phyloP scores from a whole-genome alignment of 345 rosid genomes.

The Eucalyptus lansdowneana region DNA sequence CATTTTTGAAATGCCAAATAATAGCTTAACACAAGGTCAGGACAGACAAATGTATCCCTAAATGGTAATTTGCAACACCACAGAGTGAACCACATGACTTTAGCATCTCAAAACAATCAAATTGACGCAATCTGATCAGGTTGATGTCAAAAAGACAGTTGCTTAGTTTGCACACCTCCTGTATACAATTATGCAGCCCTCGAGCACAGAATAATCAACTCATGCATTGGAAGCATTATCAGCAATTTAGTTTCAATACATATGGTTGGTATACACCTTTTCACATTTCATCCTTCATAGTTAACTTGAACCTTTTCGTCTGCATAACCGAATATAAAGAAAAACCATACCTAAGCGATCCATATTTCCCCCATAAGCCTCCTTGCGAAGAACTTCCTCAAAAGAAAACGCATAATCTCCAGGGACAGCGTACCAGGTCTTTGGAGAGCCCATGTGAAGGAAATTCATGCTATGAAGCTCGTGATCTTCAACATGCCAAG shows the following conservation, averaged over 20 bases:
- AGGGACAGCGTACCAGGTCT: constrained; percentile 98
- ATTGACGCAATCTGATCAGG: not conserved
- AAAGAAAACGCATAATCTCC: constrained; percentile 79
- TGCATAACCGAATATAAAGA: not conserved
- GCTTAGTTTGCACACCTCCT: not conserved
- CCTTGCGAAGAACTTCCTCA: constrained; percentile 78
- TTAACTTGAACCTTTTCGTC: not conserved
- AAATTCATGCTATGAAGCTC: constrained; percentile 99
- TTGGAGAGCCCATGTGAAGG: constrained; percentile 90
- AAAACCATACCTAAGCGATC: constrained; percentile 64
- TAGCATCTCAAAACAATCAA: not conserved
- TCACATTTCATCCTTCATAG: not conserved
- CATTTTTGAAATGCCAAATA: not conserved
- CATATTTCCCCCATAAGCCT: constrained; percentile 68
- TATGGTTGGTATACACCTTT: not conserved
- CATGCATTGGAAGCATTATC: not conserved
- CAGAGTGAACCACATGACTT: not conserved
- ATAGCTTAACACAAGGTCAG: not conserved
- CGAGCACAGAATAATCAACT: not conserved
- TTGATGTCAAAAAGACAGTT: not conserved
- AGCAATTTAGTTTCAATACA: not conserved
- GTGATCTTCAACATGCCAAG: constrained; percentile 99
- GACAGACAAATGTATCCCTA: not conserved
- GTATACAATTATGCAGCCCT: not conserved
- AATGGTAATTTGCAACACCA: not conserved